Evolutionary conservation across 768 basidiomycete species (phyloP).

Genomic region (Trametes cingulata): DNA sequence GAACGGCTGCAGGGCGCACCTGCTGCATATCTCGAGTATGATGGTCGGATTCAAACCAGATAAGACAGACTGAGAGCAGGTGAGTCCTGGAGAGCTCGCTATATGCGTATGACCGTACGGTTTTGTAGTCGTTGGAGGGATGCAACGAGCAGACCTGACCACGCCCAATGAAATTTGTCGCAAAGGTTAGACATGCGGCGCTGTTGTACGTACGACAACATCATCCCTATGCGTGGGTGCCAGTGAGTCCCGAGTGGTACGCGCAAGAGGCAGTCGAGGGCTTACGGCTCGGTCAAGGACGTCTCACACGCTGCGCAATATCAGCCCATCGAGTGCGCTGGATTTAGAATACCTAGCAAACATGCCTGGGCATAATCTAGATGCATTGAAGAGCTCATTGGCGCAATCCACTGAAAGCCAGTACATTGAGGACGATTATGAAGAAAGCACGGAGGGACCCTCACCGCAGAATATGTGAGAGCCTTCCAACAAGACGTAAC

Average conservation of each 20-base stretch:
- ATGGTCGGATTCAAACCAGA: constrained; percentile 76
- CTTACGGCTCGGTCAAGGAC: constrained; percentile 78
- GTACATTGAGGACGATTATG: neutral
- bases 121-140: constrained; percentile 90
- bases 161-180: constrained; percentile 24
- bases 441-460: constrained; percentile 9
- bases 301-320: constrained; percentile 71
- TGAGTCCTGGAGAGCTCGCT: constrained; percentile 7
- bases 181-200: neutral
- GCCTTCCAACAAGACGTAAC: constrained; percentile 51
- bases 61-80: constrained; percentile 65
- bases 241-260: too few species aligned
- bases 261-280: too few species aligned
- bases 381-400: constrained; percentile 76
- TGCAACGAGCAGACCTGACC: constrained; percentile 75
- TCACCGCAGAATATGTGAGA: constrained; percentile 86
- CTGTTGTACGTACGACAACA: constrained; percentile 30
- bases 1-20: constrained; percentile 40
- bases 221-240: constrained; percentile 30
- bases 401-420: constrained; percentile 70
- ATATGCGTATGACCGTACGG: constrained; percentile 54
- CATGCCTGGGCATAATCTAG: constrained; percentile 77
- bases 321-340: neutral
- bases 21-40: constrained; percentile 80
- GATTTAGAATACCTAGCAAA: neutral